Evolutionary conservation across 306 rosid species (phyloP).

Genomic region (Vicia villosa): DNA sequence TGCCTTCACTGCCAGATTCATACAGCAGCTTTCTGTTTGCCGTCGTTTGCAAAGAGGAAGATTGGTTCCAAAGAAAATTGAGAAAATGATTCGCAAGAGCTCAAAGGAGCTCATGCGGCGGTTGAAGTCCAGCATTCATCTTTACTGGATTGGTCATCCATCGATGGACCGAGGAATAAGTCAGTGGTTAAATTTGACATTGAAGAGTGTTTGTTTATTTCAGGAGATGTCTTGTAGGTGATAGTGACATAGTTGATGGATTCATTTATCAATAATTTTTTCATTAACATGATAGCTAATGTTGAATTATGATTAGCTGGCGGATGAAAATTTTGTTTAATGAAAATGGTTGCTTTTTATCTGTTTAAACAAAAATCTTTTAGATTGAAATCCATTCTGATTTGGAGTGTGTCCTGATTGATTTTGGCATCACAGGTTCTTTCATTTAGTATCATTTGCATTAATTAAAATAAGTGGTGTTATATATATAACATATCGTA

Average conservation of each 20-base stretch:
- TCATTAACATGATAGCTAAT: conserved; percentile 12
- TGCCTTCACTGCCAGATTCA: conserved; percentile 65
- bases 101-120: conserved; percentile 33
- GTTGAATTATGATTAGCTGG: conserved; percentile 9
- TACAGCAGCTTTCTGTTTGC: conserved; percentile 91
- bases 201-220: conserved; percentile 35
- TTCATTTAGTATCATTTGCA: no score
- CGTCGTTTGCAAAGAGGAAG: conserved; percentile 87
- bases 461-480: no score
- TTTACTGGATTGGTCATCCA: conserved; percentile 32
- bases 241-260: conserved; percentile 32
- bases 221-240: conserved; percentile 40
- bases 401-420: no score
- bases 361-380: no score
- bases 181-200: conserved; percentile 44
- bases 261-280: conserved; percentile 32
- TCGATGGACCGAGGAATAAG: conserved; percentile 50
- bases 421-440: no score
- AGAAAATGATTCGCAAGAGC: conserved; percentile 38
- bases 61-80: conserved; percentile 60
- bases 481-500: no score
- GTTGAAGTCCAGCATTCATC: conserved; percentile 36
- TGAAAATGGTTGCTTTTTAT: conserved; percentile 11
- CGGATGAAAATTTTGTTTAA: conserved; percentile 5
- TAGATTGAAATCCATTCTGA: no score